Evolutionary conservation across 2,329 filamentous ascomycete genomes (phyloP), one percentile per base, ranked within the genome.

Genomic region (Alternaria brassicae): DNA sequence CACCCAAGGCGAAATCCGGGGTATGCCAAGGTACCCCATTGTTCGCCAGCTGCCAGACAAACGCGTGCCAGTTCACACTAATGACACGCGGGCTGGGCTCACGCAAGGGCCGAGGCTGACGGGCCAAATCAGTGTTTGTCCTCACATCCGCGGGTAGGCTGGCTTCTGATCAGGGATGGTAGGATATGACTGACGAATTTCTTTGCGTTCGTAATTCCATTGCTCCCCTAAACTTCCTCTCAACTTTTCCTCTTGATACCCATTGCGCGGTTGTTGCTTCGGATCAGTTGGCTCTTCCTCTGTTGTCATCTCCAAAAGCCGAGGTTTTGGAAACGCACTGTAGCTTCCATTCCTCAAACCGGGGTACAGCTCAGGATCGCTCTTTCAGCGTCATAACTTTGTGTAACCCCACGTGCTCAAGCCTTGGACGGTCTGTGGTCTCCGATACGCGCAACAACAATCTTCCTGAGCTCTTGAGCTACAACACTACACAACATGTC

Each of bases 401-500:
- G 25, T 56, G 40, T 49, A 39, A 47, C 53, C 45, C 17, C 25
- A 57, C 55, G 25, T 52, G 39, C 40, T 45, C 27, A 23, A 21
- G 15, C 17, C 17, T 51, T 37, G 27, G 28, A 25, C n/a, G 28
- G 9, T 12, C 40, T 36, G 40, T 48, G 44, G n/a, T 21, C 17
- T 44, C 13, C 4, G 10, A 23, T 34, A 17, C 8, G n/a, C 50
- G 32, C 40, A 49, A 36, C 25, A 13, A 21, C 28, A 15, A 30
- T 30, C 30, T 23, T 59, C 53, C 49, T 42, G 44, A 34, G 45
- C 48, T 15, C 36, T 19, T 47, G 25, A 25, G 21, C 56, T 36
- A 44, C 53, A 21, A 47, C 9, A 36, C 8, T 15, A 47, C 41
- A 41, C 64, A 72, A 48, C 61, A 89, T 89, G 87, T 85, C 86